phyloP scores from a whole-genome alignment of 2,329 filamentous ascomycete species.

The Gaeumannomyces tritici region DNA sequence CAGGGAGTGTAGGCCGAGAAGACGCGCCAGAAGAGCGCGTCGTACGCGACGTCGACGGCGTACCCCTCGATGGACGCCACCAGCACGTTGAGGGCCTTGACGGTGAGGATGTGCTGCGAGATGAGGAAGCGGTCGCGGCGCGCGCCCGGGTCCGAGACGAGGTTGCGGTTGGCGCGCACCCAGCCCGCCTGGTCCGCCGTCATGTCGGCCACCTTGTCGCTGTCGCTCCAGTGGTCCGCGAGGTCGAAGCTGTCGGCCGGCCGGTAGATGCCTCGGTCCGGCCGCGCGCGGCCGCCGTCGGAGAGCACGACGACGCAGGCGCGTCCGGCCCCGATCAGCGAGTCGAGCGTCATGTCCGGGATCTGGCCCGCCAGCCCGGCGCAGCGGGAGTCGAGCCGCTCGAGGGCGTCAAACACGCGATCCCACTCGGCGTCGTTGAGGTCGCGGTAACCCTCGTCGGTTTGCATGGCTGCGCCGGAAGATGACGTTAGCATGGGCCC shows the following conservation, averaged over 20 bases:
- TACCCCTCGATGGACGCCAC: constrained; percentile 18
- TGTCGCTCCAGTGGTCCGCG: constrained; percentile 20
- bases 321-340: constrained; percentile 15
- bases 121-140: constrained; percentile 16
- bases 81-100: constrained; percentile 11
- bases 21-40: constrained; percentile 23
- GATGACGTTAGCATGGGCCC: not conserved
- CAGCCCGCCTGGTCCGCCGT: constrained; percentile 5
- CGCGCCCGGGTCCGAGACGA: constrained; percentile 13
- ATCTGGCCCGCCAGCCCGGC: constrained; percentile 11
- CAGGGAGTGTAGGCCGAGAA: constrained; percentile 12
- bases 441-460: constrained; percentile 16
- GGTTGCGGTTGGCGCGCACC: constrained; percentile 15
- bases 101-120: constrained; percentile 21
- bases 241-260: constrained; percentile 11
- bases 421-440: constrained; percentile 31
- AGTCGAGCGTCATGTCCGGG: constrained; percentile 12
- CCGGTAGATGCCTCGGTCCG: constrained; percentile 20
- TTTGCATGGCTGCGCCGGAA: not conserved
- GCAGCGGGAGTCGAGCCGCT: constrained; percentile 29
- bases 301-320: constrained; percentile 24
- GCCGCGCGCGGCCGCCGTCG: constrained; percentile 14
- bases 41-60: constrained; percentile 22
- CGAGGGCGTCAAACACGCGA: constrained; percentile 31
- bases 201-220: constrained; percentile 6